Conservation (phyloP, 768 basidiomycete genomes). For the Coprinopsis cinerea region DNA sequence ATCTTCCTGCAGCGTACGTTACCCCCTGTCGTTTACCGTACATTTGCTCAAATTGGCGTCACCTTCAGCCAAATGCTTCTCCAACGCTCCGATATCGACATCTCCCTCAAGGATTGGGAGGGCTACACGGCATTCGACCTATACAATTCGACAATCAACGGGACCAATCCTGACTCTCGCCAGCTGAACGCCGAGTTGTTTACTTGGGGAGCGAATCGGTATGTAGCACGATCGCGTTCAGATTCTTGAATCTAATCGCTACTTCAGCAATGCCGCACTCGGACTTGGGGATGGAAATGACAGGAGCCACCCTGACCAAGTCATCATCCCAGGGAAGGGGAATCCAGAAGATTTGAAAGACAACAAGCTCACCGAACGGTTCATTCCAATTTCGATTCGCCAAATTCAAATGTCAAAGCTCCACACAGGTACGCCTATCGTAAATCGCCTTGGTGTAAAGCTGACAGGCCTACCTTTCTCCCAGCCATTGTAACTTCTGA, state of each 20-base stretch:
- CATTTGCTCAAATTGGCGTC: neutral
- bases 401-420: slow-evolving; percentile 80
- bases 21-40: slow-evolving; percentile 3
- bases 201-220: slow-evolving; percentile 87
- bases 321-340: slow-evolving; percentile 43
- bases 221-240: slow-evolving; percentile 8
- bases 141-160: slow-evolving; percentile 84
- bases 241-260: neutral
- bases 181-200: slow-evolving; percentile 54
- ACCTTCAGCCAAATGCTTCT: slow-evolving; percentile 46
- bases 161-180: slow-evolving; percentile 49
- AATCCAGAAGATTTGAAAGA: slow-evolving; percentile 19
- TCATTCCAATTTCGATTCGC: slow-evolving; percentile 56
- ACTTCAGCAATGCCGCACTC: slow-evolving; percentile 73
- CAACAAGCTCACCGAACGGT: slow-evolving; percentile 37
- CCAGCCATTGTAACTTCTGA: slow-evolving; percentile 67
- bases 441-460: neutral
- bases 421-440: slow-evolving; percentile 60
- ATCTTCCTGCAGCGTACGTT: slow-evolving; percentile 62
- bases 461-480: slow-evolving; percentile 24
- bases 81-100: slow-evolving; percentile 68
- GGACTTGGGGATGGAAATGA: slow-evolving; percentile 80
- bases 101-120: slow-evolving; percentile 71
- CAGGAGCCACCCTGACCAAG: slow-evolving; percentile 71
- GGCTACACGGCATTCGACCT: slow-evolving; percentile 91